Base-by-base conservation (phyloP, 2,329 filamentous ascomycete genomes). In the Stenocarpella maydis region DNA sequence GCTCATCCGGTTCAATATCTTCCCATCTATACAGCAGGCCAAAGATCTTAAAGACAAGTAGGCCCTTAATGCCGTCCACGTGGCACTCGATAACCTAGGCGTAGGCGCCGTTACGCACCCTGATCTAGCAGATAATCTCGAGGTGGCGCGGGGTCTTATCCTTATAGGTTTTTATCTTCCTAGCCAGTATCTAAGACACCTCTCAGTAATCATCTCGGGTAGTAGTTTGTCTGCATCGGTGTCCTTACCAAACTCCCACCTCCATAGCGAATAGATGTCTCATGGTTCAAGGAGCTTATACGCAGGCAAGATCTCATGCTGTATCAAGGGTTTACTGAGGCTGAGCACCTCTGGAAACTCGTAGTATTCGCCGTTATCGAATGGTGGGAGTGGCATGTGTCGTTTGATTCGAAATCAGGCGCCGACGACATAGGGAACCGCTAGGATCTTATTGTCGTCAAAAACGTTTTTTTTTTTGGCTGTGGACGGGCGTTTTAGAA, bases 401-500 rank as follows among this genome's bases (percentile, higher is more conserved):
- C 37, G 53, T 58, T 26, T 41, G 53, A 58, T 58, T 21, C 41
- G 4, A 34, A 41, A 41, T n/a, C 53, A 58, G 34, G 37, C 34
- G 53, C 34, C 34, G n/a, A 14, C 37, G 19, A 58, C 37, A 21
- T 58, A 58, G 14, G 53, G 53, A n/a, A 58, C n/a, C n/a, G 53
- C 34, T 15, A 15, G 39, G 54, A 37, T 17, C 37, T 60, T 60
- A 17, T 12, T 14, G 54, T 60, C 54, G 37, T 60, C 54, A 41
- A 60, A 58, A 21, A 43, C 37, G 21, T 43, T 26, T 39, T 39
- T 55, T n/a, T 3, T 34, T 21, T n/a, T 24, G 31, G 15, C n/a
- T 10, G 21, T 12, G 26, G 54, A 19, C 14, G 54, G 54, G 39
- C 54, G 41, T 58, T 58, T 1, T 43, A 12, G 54, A 4, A 37